Percentiles rank a stretch among this genome's conserved stretches.
phyloP scores from a whole-genome alignment of 169 alveolate species.

The Plasmodium malariae region DNA sequence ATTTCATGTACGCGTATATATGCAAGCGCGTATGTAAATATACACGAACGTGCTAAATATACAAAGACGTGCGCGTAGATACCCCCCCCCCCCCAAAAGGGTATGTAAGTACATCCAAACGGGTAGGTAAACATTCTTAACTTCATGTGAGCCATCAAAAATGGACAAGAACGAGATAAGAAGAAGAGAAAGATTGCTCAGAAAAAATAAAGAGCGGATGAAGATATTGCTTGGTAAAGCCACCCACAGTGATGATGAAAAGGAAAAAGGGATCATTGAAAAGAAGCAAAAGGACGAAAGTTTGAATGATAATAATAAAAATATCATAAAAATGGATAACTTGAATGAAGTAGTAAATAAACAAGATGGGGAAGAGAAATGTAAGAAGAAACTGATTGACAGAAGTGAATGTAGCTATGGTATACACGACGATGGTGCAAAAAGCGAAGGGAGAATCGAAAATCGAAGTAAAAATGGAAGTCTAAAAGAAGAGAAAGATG shows the following conservation, averaged over 20 bases:
- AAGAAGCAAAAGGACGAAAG: neutral
- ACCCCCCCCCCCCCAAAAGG: too few relatives aligned
- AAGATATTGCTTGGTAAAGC: conserved; percentile 34
- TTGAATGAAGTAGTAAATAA: neutral
- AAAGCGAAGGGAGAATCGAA: neutral
- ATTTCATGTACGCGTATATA: too few relatives aligned
- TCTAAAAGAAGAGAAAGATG: neutral
- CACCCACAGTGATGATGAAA: neutral
- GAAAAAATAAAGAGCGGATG: conserved; percentile 72
- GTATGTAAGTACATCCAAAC: too few relatives aligned
- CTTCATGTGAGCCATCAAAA: too few relatives aligned
- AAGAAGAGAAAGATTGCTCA: conserved; percentile 61
- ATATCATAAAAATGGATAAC: neutral
- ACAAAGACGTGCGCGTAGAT: too few relatives aligned
- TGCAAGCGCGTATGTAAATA: too few relatives aligned
- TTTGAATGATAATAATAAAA: neutral
- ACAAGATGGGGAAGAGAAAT: conserved; percentile 4
- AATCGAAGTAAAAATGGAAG: conserved; percentile 1
- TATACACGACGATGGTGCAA: neutral
- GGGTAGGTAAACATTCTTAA: too few relatives aligned
- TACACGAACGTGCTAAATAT: too few relatives aligned
- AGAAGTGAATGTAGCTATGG: too few relatives aligned
- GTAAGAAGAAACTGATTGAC: neutral
- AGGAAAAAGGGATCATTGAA: neutral
- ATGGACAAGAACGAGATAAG: conserved; percentile 52